Conservation (phyloP, 2,329 filamentous ascomycete genomes). For the Xylariaceae sp. region DNA sequence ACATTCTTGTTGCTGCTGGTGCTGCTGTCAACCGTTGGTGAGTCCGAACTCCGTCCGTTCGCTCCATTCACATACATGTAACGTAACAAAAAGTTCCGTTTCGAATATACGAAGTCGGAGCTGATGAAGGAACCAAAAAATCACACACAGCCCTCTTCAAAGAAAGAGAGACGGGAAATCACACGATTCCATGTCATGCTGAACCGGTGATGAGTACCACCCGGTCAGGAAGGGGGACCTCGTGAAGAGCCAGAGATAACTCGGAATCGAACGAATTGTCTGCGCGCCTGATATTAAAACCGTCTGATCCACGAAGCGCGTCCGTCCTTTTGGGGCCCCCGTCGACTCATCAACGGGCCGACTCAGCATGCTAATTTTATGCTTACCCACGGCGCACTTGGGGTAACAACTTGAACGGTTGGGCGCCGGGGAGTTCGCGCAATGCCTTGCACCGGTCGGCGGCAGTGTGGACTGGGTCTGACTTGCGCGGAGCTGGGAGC, state of each 20-base stretch:
- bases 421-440: too few species aligned
- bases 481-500: not conserved
- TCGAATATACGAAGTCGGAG: not conserved
- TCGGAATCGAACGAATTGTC: not conserved
- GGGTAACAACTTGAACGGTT: not conserved
- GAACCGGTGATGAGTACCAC: not conserved
- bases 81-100: not conserved
- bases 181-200: not conserved
- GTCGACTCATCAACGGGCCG: not conserved
- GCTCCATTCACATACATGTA: not conserved
- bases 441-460: too few species aligned
- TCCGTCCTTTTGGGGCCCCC: too few species aligned
- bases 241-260: not conserved
- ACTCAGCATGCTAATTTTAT: not conserved
- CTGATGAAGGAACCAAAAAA: not conserved
- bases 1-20: not conserved
- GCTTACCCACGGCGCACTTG: not conserved
- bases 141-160: too few species aligned
- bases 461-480: not conserved
- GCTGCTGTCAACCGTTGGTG: not conserved
- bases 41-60: not conserved
- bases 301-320: too few species aligned
- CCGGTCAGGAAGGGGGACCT: not conserved
- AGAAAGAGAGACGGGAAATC: too few species aligned
- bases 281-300: not conserved